These are phyloP conservation scores for Scheffersomyces coipomensis DNA, from an alignment of 805 yeast species.

Conservation along the genomic window DNA sequence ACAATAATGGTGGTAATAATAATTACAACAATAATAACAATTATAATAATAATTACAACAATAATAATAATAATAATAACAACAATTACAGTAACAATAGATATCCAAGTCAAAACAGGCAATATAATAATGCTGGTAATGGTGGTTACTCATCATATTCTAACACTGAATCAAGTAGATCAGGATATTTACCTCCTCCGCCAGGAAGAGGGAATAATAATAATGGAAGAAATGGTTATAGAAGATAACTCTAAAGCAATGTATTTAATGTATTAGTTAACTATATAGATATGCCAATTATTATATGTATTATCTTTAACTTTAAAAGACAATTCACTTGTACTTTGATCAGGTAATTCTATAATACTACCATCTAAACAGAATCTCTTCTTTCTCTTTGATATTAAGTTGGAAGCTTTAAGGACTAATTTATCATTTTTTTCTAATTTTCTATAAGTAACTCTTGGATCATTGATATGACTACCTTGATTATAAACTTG, in stretches of 20 bases:
- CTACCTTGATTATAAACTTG: slow-evolving; percentile 56
- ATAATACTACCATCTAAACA: slow-evolving; percentile 68
- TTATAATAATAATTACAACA: slow-evolving; percentile 1
- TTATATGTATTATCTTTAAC: slow-evolving; percentile 17
- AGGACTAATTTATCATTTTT: slow-evolving; percentile 23
- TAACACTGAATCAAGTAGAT: slow-evolving; percentile 1
- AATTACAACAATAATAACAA: slow-evolving; percentile 1
- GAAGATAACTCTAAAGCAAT: slow-evolving; percentile 1
- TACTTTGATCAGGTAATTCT: slow-evolving; percentile 21
- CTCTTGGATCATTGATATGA: slow-evolving; percentile 51
- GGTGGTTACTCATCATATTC: too few species aligned
- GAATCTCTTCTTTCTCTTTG: slow-evolving; percentile 42
- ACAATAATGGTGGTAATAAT: slow-evolving; percentile 3
- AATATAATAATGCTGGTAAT: neutral
- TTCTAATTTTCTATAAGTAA: slow-evolving; percentile 39
- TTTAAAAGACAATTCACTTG: slow-evolving; percentile 11
- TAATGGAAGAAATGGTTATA: slow-evolving; percentile 5
- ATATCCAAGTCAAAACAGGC: neutral
- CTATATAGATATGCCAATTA: slow-evolving; percentile 16
- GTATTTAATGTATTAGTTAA: slow-evolving; percentile 3
- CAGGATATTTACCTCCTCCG: slow-evolving; percentile 11
- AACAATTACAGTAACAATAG: slow-evolving; percentile 1
- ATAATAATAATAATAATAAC: neutral
- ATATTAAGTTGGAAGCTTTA: slow-evolving; percentile 8
- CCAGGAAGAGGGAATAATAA: slow-evolving; percentile 1